A percentile compares a stretch with the other conserved stretches of the same genome.
phyloP scores from a whole-genome alignment of 441 rosid genomes.

The Populus hybrid region DNA sequence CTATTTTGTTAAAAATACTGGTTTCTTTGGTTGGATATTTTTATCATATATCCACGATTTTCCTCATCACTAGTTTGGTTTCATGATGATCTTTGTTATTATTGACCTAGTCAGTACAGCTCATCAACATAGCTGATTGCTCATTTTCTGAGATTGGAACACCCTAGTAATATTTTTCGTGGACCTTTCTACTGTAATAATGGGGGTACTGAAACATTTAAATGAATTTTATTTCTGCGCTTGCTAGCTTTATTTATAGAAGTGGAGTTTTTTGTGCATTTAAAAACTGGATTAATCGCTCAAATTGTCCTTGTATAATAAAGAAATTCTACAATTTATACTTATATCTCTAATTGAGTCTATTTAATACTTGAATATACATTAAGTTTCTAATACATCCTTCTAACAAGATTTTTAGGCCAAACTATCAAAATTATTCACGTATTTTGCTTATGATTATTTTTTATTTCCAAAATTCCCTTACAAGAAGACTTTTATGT shows the following conservation, averaged over 20 bases:
- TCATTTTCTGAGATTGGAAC: not conserved
- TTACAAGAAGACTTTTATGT: too few species aligned
- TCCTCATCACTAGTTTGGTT: not conserved
- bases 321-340: too few species aligned
- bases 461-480: too few species aligned
- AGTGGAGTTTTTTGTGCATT: not conserved
- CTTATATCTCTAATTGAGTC: too few species aligned
- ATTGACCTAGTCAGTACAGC: not conserved
- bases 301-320: too few species aligned
- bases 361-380: too few species aligned
- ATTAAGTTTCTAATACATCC: too few species aligned
- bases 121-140: not conserved
- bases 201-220: not conserved
- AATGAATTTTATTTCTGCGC: not conserved
- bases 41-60: not conserved
- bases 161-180: not conserved
- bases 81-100: not conserved
- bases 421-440: too few species aligned
- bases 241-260: not conserved
- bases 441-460: too few species aligned
- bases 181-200: not conserved
- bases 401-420: too few species aligned
- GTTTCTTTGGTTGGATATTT: not conserved
- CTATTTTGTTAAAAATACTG: not conserved
- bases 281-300: too few species aligned